Base-by-base conservation (phyloP, 768 basidiomycete genomes). In the Boletus edulis region DNA sequence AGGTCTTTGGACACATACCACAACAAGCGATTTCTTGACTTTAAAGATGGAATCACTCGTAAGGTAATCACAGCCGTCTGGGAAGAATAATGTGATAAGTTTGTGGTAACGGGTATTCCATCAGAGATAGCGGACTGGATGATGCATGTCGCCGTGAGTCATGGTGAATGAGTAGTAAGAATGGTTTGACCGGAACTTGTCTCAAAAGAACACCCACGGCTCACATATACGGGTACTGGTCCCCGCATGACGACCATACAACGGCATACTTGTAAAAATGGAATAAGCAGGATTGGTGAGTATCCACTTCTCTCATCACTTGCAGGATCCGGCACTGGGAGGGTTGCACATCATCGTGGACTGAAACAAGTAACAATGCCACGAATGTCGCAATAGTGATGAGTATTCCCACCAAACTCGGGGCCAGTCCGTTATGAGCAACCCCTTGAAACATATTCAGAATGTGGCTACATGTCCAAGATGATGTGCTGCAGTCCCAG, bases 1-100 rank as follows among this genome's bases (percentile, higher is more conserved):
- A 22, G 8, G 38, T 0, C 32, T 22, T 13, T 17, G 4, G 17
- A 39, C 6, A 76, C 83, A 48, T 70, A 91, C 90, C 59, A 91
- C 81, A 20, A 92, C 78, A 31, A 94, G 75, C 6, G 86, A 89
- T 45, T 80, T 79, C 70, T 90, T 90, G 22, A 89, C 91, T 10
- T 91, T 91, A 69, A 93, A 92, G 3, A 93, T 89, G 13, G 81
- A 78, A 64, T 94, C 91, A 56, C 83, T 89, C 7, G 70, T 70
- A 20, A 93, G 55, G 62, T 81, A 92, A 3, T 74, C 67, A 60
- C 91, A 87, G 5, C 82, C 85, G 52, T 86, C 81, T 14, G 86
- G 84, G 67, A 88, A 94, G 11, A 92, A 66, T 2, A 90, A 83
- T 0, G 91, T 93, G 15, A 78, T 73, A 20, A 94, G 80, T 42